Evolutionary conservation across 257 asterid species (phyloP), one percentile per base, ranked within the genome.

Genomic region (Paraleonurus japonicus): DNA sequence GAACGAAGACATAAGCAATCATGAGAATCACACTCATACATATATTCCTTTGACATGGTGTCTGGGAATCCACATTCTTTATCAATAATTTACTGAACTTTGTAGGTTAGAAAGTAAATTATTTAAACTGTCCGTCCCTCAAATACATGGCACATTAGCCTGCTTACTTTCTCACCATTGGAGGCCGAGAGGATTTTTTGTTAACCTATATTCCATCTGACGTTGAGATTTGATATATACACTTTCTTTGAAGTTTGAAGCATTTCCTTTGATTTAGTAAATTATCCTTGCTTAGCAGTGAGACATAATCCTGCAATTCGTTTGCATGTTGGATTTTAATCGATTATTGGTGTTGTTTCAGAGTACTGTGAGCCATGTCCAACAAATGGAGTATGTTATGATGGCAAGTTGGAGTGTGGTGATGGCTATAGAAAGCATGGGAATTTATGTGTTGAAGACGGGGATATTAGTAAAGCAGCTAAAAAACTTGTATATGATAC

Each of bases 361-460:
- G 98, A 90, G 67, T 58, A 58, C 53, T 90, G 97, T 71, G 90
- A 85, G 77, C 95, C 94, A 39, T 93, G 98, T 75, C 97, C 98
- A 8, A 45, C 76, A 50, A 76, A 90, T 81, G 98, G 97, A 74
- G 79, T 82, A 39, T 93, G 98, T 79, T 27, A 74, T 61, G 90
- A 86, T 69, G 98, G 97, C 65, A 83, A 85, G 81, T 70, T 90
- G 80, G 88, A 85, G 61, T 93, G 98, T 79, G 84, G 51, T 66
- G 70, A 62, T 53, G 97, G 96, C 75, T 89, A 86, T 68, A 79
- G 72, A 74, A 83, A 74, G 76, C 87, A 68, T n/a, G 94, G 95
- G 59, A 89, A 75, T 63, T 70, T 80, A 23, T 93, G 98, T 53
- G 65, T 90, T 51, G 97, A 88, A 82, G 96, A 90, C 51, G 88